Evolutionary conservation across 768 basidiomycete genomes (phyloP).

Genomic region (Rhizopogon rudus): DNA sequence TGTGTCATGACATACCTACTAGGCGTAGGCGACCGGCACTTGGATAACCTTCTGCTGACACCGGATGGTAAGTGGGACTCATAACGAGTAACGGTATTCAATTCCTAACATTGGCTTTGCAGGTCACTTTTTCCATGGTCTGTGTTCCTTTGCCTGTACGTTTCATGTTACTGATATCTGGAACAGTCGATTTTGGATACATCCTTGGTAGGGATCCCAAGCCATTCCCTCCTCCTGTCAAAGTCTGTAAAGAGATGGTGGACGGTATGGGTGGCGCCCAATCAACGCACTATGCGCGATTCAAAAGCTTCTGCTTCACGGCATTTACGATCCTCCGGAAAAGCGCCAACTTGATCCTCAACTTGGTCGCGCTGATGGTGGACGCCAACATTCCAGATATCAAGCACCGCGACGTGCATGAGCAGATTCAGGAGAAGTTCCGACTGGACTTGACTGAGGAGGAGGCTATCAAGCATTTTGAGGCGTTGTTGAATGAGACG

Average conservation of each 20-base stretch:
- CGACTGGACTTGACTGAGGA: conserved; percentile 91
- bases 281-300: conserved; percentile 92
- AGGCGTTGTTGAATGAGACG: conserved; percentile 88
- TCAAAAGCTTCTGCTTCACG: conserved; percentile 97
- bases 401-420: conserved; percentile 82
- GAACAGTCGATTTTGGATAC: conserved; percentile 93
- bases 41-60: conserved; percentile 90
- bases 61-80: conserved; percentile 65
- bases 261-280: conserved; percentile 98
- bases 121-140: conserved; percentile 97
- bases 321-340: conserved; percentile 95
- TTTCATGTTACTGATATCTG: conserved; percentile 8
- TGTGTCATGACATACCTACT: conserved; percentile 95
- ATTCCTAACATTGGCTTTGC: background rate
- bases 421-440: conserved; percentile 96
- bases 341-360: conserved; percentile 94
- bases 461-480: conserved; percentile 96
- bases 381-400: conserved; percentile 98
- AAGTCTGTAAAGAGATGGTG: conserved; percentile 99
- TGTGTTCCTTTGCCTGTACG: conserved; percentile 9
- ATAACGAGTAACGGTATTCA: background rate
- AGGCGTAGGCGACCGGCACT: conserved; percentile 94
- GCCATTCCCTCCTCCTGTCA: conserved; percentile 95
- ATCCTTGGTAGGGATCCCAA: conserved; percentile 97
- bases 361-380: conserved; percentile 94